phyloP scores from a whole-genome alignment of 2,329 filamentous ascomycete species.

The Fonsecaea erecta region DNA sequence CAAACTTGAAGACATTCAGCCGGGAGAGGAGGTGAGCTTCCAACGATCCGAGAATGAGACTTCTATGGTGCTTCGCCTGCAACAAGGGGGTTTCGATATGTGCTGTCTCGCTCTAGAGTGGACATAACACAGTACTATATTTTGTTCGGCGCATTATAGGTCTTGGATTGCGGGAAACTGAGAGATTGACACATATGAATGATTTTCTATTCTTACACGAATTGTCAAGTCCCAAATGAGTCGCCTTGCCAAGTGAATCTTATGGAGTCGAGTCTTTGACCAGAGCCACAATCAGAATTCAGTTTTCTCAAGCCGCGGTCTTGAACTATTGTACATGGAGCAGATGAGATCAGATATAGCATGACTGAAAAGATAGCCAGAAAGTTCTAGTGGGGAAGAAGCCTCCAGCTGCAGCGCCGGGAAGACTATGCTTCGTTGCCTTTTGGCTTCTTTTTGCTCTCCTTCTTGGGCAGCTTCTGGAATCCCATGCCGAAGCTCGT shows the following conservation, averaged over 20 bases:
- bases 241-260: neutral
- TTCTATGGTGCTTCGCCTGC: neutral
- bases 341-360: neutral
- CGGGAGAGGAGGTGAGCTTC: neutral
- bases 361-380: neutral
- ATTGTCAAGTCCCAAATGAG: neutral
- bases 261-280: neutral
- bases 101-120: neutral
- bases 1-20: neutral
- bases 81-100: neutral
- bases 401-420: neutral
- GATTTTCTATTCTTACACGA: neutral
- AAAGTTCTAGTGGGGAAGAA: neutral
- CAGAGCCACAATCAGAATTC: neutral
- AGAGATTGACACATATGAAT: neutral
- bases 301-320: neutral
- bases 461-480: slow-evolving; percentile 7
- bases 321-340: neutral
- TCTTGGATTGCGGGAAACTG: neutral
- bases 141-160: neutral
- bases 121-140: neutral
- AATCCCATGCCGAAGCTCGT: slow-evolving; percentile 15
- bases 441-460: neutral
- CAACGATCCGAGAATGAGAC: neutral
- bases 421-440: neutral